A percentile compares a stretch with the other conserved stretches of the same genome.
phyloP scores from a whole-genome alignment of 495 filamentous ascomycete genomes.

The Talaromyces liani region DNA sequence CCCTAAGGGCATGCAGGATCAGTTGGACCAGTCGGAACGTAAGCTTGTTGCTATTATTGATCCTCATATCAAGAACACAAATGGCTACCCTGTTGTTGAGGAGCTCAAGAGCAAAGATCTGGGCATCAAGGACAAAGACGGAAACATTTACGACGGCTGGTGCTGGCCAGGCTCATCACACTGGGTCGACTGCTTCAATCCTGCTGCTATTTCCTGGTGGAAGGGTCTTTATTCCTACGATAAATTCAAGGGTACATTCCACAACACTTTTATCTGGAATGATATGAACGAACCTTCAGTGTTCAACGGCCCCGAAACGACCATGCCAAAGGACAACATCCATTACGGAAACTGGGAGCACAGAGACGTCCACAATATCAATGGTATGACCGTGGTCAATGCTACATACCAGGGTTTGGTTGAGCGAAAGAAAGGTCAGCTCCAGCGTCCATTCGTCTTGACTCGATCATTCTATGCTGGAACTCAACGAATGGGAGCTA shows the following conservation, averaged over 20 bases:
- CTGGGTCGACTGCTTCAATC: slow-evolving; percentile 95
- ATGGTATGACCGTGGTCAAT: slow-evolving; percentile 89
- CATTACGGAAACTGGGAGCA: slow-evolving; percentile 93
- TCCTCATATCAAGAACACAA: slow-evolving; percentile 92
- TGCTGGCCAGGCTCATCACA: slow-evolving; percentile 96
- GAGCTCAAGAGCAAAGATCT: slow-evolving; percentile 78
- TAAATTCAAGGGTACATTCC: slow-evolving; percentile 69
- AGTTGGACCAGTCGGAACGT: slow-evolving; percentile 71
- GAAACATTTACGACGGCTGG: slow-evolving; percentile 86
- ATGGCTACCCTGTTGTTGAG: slow-evolving; percentile 64
- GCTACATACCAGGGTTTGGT: slow-evolving; percentile 81
- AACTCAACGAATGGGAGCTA: slow-evolving; percentile 80
- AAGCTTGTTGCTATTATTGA: slow-evolving; percentile 95
- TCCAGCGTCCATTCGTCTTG: slow-evolving; percentile 78
- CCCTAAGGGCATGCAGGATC: slow-evolving; percentile 79
- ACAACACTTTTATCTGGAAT: slow-evolving; percentile 94
- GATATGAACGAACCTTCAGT: slow-evolving; percentile 99
- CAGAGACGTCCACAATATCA: slow-evolving; percentile 89
- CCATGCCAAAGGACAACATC: slow-evolving; percentile 96
- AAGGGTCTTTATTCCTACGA: slow-evolving; percentile 76
- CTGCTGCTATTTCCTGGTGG: slow-evolving; percentile 85
- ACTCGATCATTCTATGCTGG: slow-evolving; percentile 89
- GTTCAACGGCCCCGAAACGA: slow-evolving; percentile 95
- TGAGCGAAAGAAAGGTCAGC: slow-evolving; percentile 71
- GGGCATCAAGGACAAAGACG: slow-evolving; percentile 82